Evolutionary conservation across 2,329 filamentous ascomycete genomes (phyloP).

Genomic region (Falciphora oryzae): DNA sequence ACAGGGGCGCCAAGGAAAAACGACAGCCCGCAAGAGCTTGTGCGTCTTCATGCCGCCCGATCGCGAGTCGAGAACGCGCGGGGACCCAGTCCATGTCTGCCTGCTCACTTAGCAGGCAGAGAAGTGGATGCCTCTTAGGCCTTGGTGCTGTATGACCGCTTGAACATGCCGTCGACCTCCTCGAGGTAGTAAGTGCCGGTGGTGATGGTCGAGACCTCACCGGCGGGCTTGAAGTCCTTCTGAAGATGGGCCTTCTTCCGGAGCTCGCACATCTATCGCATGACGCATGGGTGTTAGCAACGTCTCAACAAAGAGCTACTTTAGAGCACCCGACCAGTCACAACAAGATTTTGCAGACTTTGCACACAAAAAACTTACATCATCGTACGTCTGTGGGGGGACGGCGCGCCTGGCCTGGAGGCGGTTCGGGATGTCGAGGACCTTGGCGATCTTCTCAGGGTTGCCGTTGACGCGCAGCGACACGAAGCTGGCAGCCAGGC

Average conservation of each 20-base stretch:
- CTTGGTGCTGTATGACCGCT: slow-evolving; percentile 71
- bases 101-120: background rate
- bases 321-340: background rate
- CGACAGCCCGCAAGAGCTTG: too few species aligned
- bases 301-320: background rate
- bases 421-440: slow-evolving; percentile 63
- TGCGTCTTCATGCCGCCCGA: background rate
- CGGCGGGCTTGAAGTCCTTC: slow-evolving; percentile 69
- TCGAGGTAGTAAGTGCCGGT: slow-evolving; percentile 72
- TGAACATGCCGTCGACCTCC: slow-evolving; percentile 81
- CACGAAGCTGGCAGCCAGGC: slow-evolving; percentile 66
- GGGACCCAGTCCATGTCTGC: background rate
- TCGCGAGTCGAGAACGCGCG: background rate
- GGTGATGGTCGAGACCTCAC: slow-evolving; percentile 59
- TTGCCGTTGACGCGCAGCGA: slow-evolving; percentile 68
- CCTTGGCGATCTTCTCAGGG: slow-evolving; percentile 61
- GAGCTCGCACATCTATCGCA: slow-evolving; percentile 63
- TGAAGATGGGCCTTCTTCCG: slow-evolving; percentile 79
- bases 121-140: slow-evolving; percentile 40
- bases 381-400: slow-evolving; percentile 66
- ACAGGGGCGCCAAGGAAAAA: background rate
- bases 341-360: background rate
- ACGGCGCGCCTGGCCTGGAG: slow-evolving; percentile 61
- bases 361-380: slow-evolving; percentile 42
- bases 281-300: background rate